Evolutionary conservation across 2,329 filamentous ascomycete genomes (phyloP), one percentile per base, ranked within the genome.

Genomic region (Fusarium sacchari): DNA sequence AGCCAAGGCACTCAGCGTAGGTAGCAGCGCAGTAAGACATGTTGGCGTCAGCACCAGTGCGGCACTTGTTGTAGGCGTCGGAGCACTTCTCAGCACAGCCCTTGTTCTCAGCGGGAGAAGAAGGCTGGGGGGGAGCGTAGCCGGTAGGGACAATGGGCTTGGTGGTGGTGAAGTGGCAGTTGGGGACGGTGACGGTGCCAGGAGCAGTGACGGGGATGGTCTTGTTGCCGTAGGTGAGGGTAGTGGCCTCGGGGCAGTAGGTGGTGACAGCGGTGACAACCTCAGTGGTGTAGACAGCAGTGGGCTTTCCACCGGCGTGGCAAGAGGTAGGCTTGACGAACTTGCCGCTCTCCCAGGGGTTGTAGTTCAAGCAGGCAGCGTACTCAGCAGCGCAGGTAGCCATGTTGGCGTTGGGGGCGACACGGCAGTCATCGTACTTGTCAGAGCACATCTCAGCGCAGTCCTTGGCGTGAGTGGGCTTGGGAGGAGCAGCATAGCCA

Each of bases 301-400:
- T 47, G 30, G 67, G 55, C 67, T 71, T 83, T 78, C 89, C 83
- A 77, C 90, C 84, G 60, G 88, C 87, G 84, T 87, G 87, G 67
- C 77, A 79, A 36, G 77, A 64, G 1, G 64, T 76, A 32, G 76
- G 75, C 13, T 46, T 42, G 20, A 67, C 67, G 24, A 64, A 28
- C 69, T 44, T 32, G 59, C 67, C 55, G 61, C 66, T 53, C 36
- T 64, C 58, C 40, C 73, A 79, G 39, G 77, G 78, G 74, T 70
- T 78, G 73, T 71, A 78, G 61, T 71, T 72, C 10, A 79, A 68
- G 70, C 78, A 79, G 17, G 6, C n/a, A 57, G 73, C 73, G 61
- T 74, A 77, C 46, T 73, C 30, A 34, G 76, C 69, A n/a, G 72
- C 75, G 56, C 79, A 80, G 13, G 28, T 37, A 10, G 77, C 66